phyloP scores from a whole-genome alignment of 2,329 filamentous ascomycete species.

The Emericellopsis atlantica region DNA sequence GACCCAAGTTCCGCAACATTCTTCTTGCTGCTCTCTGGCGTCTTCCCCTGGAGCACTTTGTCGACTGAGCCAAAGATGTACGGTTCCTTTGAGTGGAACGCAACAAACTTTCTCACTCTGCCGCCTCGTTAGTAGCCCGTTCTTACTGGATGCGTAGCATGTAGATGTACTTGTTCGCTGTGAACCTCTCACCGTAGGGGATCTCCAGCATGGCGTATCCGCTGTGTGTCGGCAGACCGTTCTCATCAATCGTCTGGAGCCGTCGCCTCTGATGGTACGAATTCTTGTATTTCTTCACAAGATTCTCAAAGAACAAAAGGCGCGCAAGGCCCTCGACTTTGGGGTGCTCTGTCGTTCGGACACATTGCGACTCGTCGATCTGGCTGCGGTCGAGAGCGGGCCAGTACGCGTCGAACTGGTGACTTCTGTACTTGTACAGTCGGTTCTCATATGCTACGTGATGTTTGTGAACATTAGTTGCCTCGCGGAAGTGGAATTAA shows the following conservation, averaged over 20 bases:
- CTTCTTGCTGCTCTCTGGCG: background rate
- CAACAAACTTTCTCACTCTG: constrained; percentile 1
- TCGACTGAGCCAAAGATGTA: constrained; percentile 1
- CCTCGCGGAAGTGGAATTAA: no score
- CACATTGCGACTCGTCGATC: constrained; percentile 32
- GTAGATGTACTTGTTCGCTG: background rate
- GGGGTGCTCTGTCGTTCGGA: background rate
- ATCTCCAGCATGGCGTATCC: constrained; percentile 2
- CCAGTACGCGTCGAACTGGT: constrained; percentile 68
- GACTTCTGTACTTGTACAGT: constrained; percentile 63
- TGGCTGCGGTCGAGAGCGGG: constrained; percentile 53
- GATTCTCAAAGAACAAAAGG: constrained; percentile 2
- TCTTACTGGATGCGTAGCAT: no score
- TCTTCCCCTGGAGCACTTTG: background rate
- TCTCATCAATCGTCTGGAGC: constrained; percentile 1
- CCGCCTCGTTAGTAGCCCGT: background rate
- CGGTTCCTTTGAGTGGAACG: constrained; percentile 1
- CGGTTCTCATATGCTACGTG: constrained; percentile 55
- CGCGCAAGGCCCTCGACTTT: constrained; percentile 2
- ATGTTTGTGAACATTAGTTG: background rate
- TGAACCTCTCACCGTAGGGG: constrained; percentile 2
- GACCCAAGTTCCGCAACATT: constrained; percentile 22
- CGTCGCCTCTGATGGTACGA: background rate
- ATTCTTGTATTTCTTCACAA: background rate
- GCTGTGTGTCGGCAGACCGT: constrained; percentile 1